Evolutionary conservation across 345 rosid species (phyloP).

Genomic region (Salix caprea): DNA sequence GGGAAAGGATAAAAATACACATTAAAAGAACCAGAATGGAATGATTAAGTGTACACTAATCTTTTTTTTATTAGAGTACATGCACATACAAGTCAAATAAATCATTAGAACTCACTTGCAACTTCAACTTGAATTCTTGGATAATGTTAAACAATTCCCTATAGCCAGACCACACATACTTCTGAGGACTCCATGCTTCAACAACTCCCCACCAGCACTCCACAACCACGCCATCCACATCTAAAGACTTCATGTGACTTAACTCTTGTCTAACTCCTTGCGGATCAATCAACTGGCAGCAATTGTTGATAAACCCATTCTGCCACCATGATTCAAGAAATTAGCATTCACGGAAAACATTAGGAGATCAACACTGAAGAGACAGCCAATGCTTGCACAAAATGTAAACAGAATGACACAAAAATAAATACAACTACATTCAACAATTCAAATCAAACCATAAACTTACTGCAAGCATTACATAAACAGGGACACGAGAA

Average conservation of each 20-base stretch:
- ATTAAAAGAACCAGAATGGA: too few species aligned
- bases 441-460: not conserved
- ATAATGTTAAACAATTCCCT: slow-evolving; percentile 69
- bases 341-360: too few species aligned
- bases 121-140: slow-evolving; percentile 71
- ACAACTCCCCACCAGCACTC: slow-evolving; percentile 99
- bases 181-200: slow-evolving; percentile 92
- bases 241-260: slow-evolving; percentile 64
- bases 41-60: too few species aligned
- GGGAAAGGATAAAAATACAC: too few species aligned
- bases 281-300: slow-evolving; percentile 72
- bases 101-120: slow-evolving; percentile 51
- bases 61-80: too few species aligned
- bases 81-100: not conserved
- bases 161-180: slow-evolving; percentile 92
- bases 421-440: not conserved
- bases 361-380: too few species aligned
- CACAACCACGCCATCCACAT: slow-evolving; percentile 72
- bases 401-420: not conserved
- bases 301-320: slow-evolving; percentile 65
- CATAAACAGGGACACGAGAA: slow-evolving; percentile 69
- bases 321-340: slow-evolving; percentile 17
- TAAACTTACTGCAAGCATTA: slow-evolving; percentile 68
- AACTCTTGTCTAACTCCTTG: slow-evolving; percentile 69
- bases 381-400: too few species aligned